Percentiles rank a stretch among this genome's conserved stretches.
These are phyloP conservation scores for Trypanosoma melophagium DNA, from an alignment of 208 protist genomes.

Conservation along the genomic window DNA sequence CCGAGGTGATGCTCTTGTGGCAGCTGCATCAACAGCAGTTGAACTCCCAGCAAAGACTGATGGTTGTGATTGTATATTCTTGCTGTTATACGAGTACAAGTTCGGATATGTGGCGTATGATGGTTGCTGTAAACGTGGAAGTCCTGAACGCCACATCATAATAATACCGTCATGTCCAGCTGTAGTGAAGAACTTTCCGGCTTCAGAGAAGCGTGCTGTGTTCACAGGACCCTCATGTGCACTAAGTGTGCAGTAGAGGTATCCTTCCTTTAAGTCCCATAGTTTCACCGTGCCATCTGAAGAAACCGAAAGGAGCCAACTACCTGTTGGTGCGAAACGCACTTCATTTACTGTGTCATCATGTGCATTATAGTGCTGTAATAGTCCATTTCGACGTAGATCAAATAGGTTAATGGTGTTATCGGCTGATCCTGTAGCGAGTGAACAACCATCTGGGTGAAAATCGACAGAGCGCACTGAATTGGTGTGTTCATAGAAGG, in stretches of 20 bases:
- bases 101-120: conserved; percentile 5
- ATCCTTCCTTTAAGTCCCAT: conserved; percentile 85
- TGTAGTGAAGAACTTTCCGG: conserved; percentile 65
- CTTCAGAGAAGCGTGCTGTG: conserved; percentile 48
- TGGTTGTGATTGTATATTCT: background rate
- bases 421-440: conserved; percentile 69
- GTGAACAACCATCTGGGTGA: conserved; percentile 77
- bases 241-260: conserved; percentile 82
- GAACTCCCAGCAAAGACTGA: background rate
- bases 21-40: conserved; percentile 2
- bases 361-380: conserved; percentile 89
- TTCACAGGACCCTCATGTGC: conserved; percentile 77
- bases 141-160: conserved; percentile 82
- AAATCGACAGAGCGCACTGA: conserved; percentile 73
- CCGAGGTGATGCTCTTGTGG: no score
- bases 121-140: conserved; percentile 28
- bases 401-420: conserved; percentile 88
- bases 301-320: conserved; percentile 78
- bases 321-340: conserved; percentile 69
- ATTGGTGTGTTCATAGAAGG: conserved; percentile 62
- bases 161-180: conserved; percentile 70
- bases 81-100: background rate
- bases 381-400: conserved; percentile 63
- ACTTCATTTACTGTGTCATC: conserved; percentile 60
- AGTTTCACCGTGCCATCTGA: conserved; percentile 79